Percentiles rank a stretch among this genome's conserved stretches.
phyloP scores from a whole-genome alignment of 139 green algal species.

The Micractinium conductrix region DNA sequence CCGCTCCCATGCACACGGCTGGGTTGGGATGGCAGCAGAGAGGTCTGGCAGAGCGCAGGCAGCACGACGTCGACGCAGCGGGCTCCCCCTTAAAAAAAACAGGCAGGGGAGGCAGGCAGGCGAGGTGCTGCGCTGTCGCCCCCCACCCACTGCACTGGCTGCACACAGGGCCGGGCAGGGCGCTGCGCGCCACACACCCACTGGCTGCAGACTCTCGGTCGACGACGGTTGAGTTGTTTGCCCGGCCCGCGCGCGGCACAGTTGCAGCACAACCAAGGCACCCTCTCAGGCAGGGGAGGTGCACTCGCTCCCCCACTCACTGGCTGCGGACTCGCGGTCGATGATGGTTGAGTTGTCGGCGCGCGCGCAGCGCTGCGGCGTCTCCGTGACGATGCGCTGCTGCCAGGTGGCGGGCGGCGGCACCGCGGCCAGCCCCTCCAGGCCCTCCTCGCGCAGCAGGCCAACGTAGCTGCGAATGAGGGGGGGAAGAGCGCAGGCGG shows the following conservation, averaged over 20 bases:
- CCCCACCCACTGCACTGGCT: neutral
- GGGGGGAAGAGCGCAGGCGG: neutral
- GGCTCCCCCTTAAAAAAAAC: too few species aligned
- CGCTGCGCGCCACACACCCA: too few species aligned
- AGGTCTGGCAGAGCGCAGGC: too few species aligned
- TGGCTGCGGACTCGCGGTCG: constrained; percentile 27
- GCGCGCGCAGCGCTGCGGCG: neutral
- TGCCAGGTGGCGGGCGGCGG: constrained; percentile 17
- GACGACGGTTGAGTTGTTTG: neutral
- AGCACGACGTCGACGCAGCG: too few species aligned
- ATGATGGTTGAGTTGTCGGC: constrained; percentile 37
- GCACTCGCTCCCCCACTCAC: neutral
- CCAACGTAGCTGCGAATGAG: neutral
- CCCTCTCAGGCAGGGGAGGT: neutral
- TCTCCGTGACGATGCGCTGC: neutral
- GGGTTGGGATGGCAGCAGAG: too few species aligned
- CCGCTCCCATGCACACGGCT: neutral
- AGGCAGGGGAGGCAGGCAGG: too few species aligned
- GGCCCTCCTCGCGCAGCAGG: constrained; percentile 35
- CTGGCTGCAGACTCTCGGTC: too few species aligned
- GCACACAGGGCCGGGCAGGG: neutral
- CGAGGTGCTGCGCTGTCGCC: neutral
- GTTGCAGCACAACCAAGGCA: neutral
- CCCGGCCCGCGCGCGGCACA: neutral
- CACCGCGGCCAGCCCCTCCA: constrained; percentile 23